Conservation (phyloP, 108 stramenopile genomes). For the Discostella stelligeroides region DNA sequence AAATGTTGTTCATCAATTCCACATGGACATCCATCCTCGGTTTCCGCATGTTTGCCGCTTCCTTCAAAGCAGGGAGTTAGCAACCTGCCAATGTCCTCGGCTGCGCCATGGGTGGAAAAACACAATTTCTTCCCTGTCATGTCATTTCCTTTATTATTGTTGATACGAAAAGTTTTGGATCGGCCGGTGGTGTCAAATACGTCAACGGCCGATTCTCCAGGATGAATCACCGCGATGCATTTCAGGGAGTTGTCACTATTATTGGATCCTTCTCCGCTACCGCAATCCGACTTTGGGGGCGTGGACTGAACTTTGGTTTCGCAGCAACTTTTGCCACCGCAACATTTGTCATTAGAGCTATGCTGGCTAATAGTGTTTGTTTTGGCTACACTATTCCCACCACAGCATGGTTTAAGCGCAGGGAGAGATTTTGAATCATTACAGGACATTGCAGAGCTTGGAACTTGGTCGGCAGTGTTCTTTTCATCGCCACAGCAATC, state of each 20-base stretch:
- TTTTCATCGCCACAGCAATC: background rate
- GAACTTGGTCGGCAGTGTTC: background rate
- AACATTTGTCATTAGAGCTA: background rate
- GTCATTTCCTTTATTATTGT: background rate
- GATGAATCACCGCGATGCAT: constrained; percentile 37
- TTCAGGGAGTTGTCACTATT: background rate
- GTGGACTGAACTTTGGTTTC: background rate
- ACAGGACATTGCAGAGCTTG: background rate
- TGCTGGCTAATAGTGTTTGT: background rate
- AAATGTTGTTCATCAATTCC: constrained; percentile 58
- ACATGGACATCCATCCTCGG: constrained; percentile 62
- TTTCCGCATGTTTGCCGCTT: constrained; percentile 56
- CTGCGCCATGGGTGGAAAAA: constrained; percentile 53
- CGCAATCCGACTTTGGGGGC: too few species aligned
- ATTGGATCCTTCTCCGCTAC: too few species aligned
- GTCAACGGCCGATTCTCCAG: constrained; percentile 18
- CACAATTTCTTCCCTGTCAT: constrained; percentile 34
- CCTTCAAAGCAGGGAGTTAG: constrained; percentile 64
- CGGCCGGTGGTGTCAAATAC: constrained; percentile 38
- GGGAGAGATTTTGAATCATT: background rate
- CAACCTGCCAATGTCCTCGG: constrained; percentile 38
- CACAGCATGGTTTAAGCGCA: background rate
- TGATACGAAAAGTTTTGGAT: constrained; percentile 23
- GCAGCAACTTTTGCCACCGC: background rate
- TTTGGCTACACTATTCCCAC: background rate